Evolutionary conservation across 305 asterid species (phyloP).

Genomic region (Fraxinus velutina): DNA sequence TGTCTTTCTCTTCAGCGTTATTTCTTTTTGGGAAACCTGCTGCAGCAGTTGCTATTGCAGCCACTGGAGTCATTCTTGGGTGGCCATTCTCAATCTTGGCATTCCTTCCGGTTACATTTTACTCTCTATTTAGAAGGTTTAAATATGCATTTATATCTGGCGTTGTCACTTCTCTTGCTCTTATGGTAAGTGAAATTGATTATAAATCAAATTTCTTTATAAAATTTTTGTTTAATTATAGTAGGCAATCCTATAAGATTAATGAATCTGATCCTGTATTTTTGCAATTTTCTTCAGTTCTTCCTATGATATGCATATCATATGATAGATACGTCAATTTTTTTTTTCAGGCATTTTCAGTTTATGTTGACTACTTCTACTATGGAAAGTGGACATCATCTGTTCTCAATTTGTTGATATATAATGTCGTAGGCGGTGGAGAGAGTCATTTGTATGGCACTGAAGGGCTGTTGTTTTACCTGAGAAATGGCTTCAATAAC

Average conservation of each 20-base stretch:
- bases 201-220: slow-evolving; percentile 4
- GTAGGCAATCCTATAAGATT: slow-evolving; percentile 12
- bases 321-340: slow-evolving; percentile 15
- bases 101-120: slow-evolving; percentile 79
- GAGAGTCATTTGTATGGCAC: slow-evolving; percentile 94
- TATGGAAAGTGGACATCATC: slow-evolving; percentile 90
- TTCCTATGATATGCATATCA: slow-evolving; percentile 17
- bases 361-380: slow-evolving; percentile 67
- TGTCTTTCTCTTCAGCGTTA: slow-evolving; percentile 91
- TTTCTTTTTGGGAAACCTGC: slow-evolving; percentile 83
- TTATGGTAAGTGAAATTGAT: slow-evolving; percentile 55
- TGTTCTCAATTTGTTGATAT: slow-evolving; percentile 70
- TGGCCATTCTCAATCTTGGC: slow-evolving; percentile 98
- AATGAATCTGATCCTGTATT: slow-evolving; percentile 3
- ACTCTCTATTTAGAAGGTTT: slow-evolving; percentile 60
- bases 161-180: slow-evolving; percentile 48
- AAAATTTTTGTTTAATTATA: neutral
- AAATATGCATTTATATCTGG: slow-evolving; percentile 66
- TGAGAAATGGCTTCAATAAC: slow-evolving; percentile 87
- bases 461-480: slow-evolving; percentile 76
- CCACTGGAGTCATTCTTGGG: slow-evolving; percentile 85
- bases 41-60: slow-evolving; percentile 81
- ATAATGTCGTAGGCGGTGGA: slow-evolving; percentile 91
- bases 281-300: slow-evolving; percentile 10
- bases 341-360: slow-evolving; percentile 61